phyloP scores from a whole-genome alignment of 192 early-diverging fungal species.

The Coemansia sp. region DNA sequence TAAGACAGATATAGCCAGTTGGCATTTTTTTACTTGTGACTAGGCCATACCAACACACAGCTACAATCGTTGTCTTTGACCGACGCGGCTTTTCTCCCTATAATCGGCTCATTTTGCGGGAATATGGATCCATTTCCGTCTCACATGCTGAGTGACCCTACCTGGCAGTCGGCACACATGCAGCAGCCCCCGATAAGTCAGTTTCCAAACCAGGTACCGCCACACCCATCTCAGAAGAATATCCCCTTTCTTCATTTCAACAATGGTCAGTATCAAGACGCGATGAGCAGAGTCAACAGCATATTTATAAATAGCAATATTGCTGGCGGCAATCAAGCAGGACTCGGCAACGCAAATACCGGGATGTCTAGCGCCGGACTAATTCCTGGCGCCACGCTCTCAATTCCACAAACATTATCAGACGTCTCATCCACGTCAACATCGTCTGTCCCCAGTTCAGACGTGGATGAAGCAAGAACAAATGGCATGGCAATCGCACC shows the following conservation, averaged over 20 bases:
- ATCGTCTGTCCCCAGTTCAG: conserved; percentile 2
- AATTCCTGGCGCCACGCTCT: background rate
- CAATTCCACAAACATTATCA: background rate
- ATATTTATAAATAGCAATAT: conserved; percentile 3
- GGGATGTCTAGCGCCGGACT: background rate
- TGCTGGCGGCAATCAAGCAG: background rate
- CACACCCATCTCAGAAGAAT: conserved; percentile 1
- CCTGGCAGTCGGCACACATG: conserved; percentile 38
- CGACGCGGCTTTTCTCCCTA: background rate
- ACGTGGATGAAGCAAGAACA: background rate
- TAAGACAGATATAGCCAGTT: background rate
- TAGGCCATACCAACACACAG: background rate
- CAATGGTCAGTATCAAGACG: conserved; percentile 3
- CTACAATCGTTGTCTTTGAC: background rate
- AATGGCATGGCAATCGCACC: background rate
- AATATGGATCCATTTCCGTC: conserved; percentile 39
- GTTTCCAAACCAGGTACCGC: background rate
- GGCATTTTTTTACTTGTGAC: background rate
- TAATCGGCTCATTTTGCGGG: background rate
- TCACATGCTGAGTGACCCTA: conserved; percentile 24
- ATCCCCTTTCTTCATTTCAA: background rate
- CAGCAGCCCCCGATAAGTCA: conserved; percentile 8
- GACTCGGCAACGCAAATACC: background rate
- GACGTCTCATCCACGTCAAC: background rate
- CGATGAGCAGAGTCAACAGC: conserved; percentile 9